phyloP scores from a whole-genome alignment of 225 moss, liverwort and hornwort genomes.

The Thuidium tamariscinum region DNA sequence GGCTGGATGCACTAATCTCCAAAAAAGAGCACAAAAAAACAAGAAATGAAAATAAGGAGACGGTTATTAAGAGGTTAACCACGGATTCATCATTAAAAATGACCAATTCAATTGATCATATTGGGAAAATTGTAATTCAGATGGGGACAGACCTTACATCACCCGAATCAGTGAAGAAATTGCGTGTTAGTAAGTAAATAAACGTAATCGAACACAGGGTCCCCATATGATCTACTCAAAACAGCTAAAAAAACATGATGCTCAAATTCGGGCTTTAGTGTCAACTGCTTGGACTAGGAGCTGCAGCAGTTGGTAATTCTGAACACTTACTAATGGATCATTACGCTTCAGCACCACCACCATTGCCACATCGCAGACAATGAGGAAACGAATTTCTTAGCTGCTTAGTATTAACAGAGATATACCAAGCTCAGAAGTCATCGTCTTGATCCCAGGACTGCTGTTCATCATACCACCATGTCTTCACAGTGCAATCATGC shows the following conservation, averaged over 20 bases:
- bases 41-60: neutral
- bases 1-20: neutral
- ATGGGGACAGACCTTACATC: too few relatives aligned
- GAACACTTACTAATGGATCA: neutral
- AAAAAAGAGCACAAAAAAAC: neutral
- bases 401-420: neutral
- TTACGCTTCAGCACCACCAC: neutral
- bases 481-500: conserved; percentile 50
- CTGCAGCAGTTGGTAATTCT: neutral
- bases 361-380: neutral
- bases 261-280: neutral
- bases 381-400: neutral
- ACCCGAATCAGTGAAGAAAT: neutral
- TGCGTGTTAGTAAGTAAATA: neutral
- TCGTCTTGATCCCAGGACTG: conserved; percentile 47
- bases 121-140: neutral
- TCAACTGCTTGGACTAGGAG: neutral
- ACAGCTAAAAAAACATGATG: neutral
- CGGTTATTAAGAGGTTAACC: too few relatives aligned
- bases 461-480: conserved; percentile 55
- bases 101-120: neutral
- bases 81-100: neutral
- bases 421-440: conserved; percentile 19
- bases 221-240: neutral
- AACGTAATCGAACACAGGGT: neutral